phyloP scores from a whole-genome alignment of 2,329 filamentous ascomycete genomes.

The Fusarium tupiense region DNA sequence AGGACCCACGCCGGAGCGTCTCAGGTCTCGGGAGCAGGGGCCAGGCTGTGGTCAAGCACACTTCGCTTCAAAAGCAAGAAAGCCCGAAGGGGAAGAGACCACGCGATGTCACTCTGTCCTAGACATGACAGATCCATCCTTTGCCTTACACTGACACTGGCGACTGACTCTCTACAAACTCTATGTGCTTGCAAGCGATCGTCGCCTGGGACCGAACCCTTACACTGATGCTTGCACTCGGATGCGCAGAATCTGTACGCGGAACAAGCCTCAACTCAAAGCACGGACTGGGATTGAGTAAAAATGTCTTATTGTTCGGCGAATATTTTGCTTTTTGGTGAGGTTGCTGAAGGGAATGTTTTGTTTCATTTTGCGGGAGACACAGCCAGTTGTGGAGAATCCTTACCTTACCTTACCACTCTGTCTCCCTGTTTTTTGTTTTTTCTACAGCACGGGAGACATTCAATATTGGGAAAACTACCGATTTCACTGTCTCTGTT shows the following conservation, averaged over 20 bases:
- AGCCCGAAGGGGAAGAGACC: slow-evolving; percentile 17
- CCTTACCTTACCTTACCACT: background rate
- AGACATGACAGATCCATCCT: slow-evolving; percentile 27
- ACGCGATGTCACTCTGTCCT: slow-evolving; percentile 35
- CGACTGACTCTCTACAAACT: slow-evolving; percentile 5
- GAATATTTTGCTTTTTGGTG: slow-evolving; percentile 22
- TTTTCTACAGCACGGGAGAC: background rate
- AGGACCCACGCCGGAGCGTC: slow-evolving; percentile 39
- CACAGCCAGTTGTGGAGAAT: slow-evolving; percentile 23
- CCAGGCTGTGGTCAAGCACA: slow-evolving; percentile 13
- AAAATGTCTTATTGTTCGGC: background rate
- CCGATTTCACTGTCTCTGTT: slow-evolving; percentile 8
- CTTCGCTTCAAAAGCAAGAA: slow-evolving; percentile 24
- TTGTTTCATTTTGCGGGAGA: slow-evolving; percentile 27
- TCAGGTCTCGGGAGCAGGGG: slow-evolving; percentile 42
- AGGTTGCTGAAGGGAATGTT: slow-evolving; percentile 20
- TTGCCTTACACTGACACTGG: background rate
- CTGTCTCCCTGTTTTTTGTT: slow-evolving; percentile 5
- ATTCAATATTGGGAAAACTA: background rate
- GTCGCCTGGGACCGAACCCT: slow-evolving; percentile 28
- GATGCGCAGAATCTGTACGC: slow-evolving; percentile 9
- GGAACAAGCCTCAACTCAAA: slow-evolving; percentile 21
- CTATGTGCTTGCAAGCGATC: slow-evolving; percentile 27
- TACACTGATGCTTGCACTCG: slow-evolving; percentile 8
- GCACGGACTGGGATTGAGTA: slow-evolving; percentile 11